Conservation (phyloP, 1,284 basidiomycete genomes). For the Macrocystidia cucumis region DNA sequence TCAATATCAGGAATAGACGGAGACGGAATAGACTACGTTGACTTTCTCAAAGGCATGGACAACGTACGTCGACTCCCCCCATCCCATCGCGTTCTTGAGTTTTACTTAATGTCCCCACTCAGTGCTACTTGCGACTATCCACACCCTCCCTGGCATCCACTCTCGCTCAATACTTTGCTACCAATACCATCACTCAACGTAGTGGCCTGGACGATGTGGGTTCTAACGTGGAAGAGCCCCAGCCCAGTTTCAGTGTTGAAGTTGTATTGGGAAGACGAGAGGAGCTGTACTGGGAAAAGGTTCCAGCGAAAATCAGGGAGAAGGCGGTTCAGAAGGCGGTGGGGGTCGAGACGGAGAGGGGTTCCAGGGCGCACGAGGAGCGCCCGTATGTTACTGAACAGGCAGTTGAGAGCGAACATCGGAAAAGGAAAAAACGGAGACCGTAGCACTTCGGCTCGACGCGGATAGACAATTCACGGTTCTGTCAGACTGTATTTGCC, state of each 20-base stretch:
- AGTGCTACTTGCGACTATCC: conserved; percentile 71
- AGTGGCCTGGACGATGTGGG: conserved; percentile 43
- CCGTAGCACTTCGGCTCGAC: too few species aligned
- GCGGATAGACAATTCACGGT: too few species aligned
- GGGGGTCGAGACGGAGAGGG: conserved; percentile 7
- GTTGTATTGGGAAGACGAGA: conserved; percentile 55
- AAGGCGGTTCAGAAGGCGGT: conserved; percentile 50
- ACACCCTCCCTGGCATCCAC: conserved; percentile 36
- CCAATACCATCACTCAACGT: conserved; percentile 28
- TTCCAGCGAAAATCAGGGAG: conserved; percentile 60
- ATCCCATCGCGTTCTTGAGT: conserved; percentile 1
- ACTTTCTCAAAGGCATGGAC: conserved; percentile 72
- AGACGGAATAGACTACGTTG: conserved; percentile 60
- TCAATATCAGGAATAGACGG: conserved; percentile 12
- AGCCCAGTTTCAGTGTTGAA: conserved; percentile 40
- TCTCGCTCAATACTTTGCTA: conserved; percentile 38
- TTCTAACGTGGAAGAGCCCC: conserved; percentile 12
- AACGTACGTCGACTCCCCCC: conserved; percentile 34
- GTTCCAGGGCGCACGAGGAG: background rate
- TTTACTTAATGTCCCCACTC: conserved; percentile 1
- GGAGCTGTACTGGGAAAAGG: conserved; percentile 69
- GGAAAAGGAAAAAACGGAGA: too few species aligned
- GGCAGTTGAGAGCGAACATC: too few species aligned
- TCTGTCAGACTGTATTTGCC: too few species aligned
- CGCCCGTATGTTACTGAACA: too few species aligned